Conservation (phyloP, 768 basidiomycete genomes). For the Pleurotus tuoliensis region DNA sequence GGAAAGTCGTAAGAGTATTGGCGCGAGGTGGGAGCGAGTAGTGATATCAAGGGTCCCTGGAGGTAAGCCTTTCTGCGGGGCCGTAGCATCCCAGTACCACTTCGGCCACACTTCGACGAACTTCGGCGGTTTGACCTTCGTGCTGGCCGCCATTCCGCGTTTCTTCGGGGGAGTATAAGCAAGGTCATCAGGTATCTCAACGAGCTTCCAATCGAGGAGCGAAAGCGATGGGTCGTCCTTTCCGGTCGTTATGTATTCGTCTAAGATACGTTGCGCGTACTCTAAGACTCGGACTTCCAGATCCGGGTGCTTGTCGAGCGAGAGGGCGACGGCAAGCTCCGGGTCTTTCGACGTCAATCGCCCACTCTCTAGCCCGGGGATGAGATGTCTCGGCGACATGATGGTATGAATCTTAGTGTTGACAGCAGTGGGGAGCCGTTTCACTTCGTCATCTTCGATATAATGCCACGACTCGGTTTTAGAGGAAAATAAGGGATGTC, state of each 20-base stretch:
- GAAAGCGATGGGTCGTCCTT: constrained; percentile 50
- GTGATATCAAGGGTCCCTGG: constrained; percentile 83
- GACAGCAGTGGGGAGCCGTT: constrained; percentile 40
- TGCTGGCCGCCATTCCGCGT: constrained; percentile 19
- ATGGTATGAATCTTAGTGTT: constrained; percentile 39
- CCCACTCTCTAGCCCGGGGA: constrained; percentile 39
- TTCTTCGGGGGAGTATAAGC: background rate
- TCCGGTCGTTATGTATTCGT: constrained; percentile 7
- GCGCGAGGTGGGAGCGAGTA: constrained; percentile 75
- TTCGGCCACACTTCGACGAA: constrained; percentile 78
- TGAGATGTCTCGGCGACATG: constrained; percentile 43
- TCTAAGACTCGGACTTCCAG: background rate
- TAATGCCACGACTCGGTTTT: constrained; percentile 68
- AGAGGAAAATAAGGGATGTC: constrained; percentile 54
- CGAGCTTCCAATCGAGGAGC: constrained; percentile 66
- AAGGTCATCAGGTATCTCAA: constrained; percentile 7
- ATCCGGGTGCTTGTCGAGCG: constrained; percentile 12
- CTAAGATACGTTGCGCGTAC: constrained; percentile 1
- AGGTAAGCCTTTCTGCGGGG: constrained; percentile 60
- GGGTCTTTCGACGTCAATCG: constrained; percentile 35
- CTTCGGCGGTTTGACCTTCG: constrained; percentile 29
- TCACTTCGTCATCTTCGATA: constrained; percentile 25
- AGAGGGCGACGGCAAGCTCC: constrained; percentile 45
- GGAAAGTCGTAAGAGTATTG: constrained; percentile 78
- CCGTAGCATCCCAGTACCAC: constrained; percentile 93